phyloP scores from a whole-genome alignment of 495 filamentous ascomycete species.

The Hypoxylon perforatum region DNA sequence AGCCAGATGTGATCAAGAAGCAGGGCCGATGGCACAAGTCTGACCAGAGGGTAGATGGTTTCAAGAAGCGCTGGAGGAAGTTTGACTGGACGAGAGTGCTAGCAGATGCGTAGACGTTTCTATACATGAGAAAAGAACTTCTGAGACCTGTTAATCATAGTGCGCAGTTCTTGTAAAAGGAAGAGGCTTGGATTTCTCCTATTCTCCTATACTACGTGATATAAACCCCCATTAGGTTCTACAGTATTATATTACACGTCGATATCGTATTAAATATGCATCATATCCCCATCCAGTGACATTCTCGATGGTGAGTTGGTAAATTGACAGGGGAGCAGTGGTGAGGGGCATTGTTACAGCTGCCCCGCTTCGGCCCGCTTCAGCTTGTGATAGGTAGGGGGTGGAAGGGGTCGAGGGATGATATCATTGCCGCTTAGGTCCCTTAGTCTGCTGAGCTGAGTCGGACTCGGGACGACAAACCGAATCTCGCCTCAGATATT shows the following conservation, averaged over 20 bases:
- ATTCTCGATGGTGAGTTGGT: too few relatives aligned
- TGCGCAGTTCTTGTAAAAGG: too few relatives aligned
- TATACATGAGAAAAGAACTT: neutral
- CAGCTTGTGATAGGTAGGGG: neutral
- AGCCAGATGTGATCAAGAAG: slow-evolving; percentile 84
- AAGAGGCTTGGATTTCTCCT: too few relatives aligned
- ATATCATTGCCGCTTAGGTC: neutral
- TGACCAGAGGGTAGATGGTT: slow-evolving; percentile 79
- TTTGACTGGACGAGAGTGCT: slow-evolving; percentile 96
- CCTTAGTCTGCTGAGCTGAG: neutral
- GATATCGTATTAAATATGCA: too few relatives aligned
- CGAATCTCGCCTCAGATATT: neutral
- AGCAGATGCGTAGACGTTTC: slow-evolving; percentile 47
- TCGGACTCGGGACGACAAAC: neutral
- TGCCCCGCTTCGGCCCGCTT: neutral
- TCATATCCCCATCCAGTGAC: too few relatives aligned
- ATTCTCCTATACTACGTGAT: too few relatives aligned
- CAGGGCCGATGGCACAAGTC: slow-evolving; percentile 88
- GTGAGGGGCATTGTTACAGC: neutral
- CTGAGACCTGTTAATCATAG: too few relatives aligned
- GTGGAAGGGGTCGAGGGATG: neutral
- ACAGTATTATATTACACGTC: too few relatives aligned
- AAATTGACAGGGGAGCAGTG: too few relatives aligned
- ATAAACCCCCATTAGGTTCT: too few relatives aligned
- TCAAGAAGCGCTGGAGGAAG: slow-evolving; percentile 86